Evolutionary conservation across 177 flowering plant genomes (phyloP).

Genomic region (Tripterygium wilfordii): DNA sequence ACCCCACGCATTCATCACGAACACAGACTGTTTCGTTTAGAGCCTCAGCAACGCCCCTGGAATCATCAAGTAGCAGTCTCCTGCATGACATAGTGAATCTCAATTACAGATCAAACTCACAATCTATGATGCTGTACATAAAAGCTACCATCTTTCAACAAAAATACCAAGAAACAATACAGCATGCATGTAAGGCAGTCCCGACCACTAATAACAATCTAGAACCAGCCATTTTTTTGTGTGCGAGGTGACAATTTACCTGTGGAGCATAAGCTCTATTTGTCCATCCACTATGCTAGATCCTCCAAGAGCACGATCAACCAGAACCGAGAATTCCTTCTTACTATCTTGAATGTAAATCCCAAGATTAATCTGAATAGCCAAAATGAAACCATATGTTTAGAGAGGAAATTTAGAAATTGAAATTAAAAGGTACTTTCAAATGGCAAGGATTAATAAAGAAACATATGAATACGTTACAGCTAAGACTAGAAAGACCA

Average conservation of each 20-base stretch:
- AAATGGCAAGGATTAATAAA: background rate
- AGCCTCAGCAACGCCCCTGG: constrained; percentile 85
- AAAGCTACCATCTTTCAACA: too few relatives aligned
- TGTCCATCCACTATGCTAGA: constrained; percentile 86
- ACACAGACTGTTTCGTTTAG: constrained; percentile 76
- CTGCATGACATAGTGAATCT: constrained; percentile 24
- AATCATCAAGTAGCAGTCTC: constrained; percentile 86
- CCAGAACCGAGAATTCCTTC: constrained; percentile 79
- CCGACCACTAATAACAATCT: background rate
- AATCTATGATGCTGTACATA: background rate
- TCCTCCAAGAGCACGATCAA: constrained; percentile 92
- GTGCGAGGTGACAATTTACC: constrained; percentile 31
- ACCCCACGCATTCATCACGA: constrained; percentile 56
- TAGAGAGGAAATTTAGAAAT: constrained; percentile 2
- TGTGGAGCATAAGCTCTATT: constrained; percentile 89
- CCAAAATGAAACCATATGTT: background rate
- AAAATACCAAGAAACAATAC: too few relatives aligned
- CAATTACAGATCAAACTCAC: constrained; percentile 1
- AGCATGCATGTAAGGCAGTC: too few relatives aligned
- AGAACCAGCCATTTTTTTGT: too few relatives aligned
- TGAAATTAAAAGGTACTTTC: background rate
- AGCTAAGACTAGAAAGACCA: too few relatives aligned
- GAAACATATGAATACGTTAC: background rate
- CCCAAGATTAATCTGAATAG: constrained; percentile 82
- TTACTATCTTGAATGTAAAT: constrained; percentile 57